Conservation (phyloP, 108 stramenopile genomes). For the Seminavis robusta region DNA sequence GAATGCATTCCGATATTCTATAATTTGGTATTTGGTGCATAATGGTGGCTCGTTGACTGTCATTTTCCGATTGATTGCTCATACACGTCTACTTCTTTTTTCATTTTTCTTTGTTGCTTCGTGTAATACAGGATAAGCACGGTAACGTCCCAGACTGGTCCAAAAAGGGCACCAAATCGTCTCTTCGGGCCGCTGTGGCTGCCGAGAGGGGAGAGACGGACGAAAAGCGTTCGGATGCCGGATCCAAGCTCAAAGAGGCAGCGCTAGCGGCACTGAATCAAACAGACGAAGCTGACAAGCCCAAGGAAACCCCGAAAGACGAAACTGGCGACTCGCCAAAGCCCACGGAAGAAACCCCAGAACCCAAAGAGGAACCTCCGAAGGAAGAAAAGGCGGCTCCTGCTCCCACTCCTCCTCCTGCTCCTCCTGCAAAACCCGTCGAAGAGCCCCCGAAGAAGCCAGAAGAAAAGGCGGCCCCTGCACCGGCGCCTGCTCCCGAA, state of each 20-base stretch:
- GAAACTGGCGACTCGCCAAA: constrained; percentile 12
- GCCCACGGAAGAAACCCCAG: neutral
- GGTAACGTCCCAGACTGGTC: constrained; percentile 62
- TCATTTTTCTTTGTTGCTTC: neutral
- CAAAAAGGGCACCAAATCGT: constrained; percentile 3
- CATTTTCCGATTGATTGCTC: neutral
- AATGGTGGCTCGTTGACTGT: neutral
- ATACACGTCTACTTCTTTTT: neutral
- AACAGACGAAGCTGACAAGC: constrained; percentile 39
- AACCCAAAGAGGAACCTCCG: neutral
- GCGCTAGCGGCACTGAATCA: constrained; percentile 4
- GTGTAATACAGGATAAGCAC: constrained; percentile 39
- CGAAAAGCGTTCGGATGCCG: neutral
- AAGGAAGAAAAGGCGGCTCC: constrained; percentile 9
- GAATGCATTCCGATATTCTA: constrained; percentile 3
- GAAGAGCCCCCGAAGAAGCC: constrained; percentile 11
- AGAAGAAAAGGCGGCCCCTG: neutral
- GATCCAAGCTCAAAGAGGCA: constrained; percentile 10
- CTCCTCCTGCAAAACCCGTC: neutral
- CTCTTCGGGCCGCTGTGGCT: neutral
- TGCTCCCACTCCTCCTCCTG: no score
- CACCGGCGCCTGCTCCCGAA: constrained; percentile 1
- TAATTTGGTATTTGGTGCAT: neutral
- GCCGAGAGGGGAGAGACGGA: neutral
- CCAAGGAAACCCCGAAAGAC: constrained; percentile 15